Percentiles rank a stretch among this genome's conserved stretches.
Evolutionary conservation across 345 rosid species (phyloP).

Genomic region (Citrus medica): DNA sequence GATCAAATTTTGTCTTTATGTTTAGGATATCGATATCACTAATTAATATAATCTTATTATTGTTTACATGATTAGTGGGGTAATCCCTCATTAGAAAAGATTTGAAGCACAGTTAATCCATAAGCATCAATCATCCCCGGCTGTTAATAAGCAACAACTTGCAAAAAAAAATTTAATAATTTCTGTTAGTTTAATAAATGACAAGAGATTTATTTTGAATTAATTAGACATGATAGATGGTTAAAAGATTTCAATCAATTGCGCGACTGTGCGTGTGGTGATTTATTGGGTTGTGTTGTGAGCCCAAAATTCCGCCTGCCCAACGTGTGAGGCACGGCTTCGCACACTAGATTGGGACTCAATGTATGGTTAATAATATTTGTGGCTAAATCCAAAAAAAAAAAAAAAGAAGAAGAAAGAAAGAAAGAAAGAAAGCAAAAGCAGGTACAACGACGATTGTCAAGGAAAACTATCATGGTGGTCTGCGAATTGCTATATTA

Average conservation of each 20-base stretch:
- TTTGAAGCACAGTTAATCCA: neutral
- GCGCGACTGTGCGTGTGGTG: too few species aligned
- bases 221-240: too few species aligned
- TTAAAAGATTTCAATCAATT: too few species aligned
- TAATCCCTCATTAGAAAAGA: neutral
- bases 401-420: too few species aligned
- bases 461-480: neutral
- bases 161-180: too few species aligned
- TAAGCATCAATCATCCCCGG: neutral
- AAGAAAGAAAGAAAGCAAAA: too few species aligned
- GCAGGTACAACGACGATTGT: neutral
- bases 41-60: neutral
- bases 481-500: neutral
- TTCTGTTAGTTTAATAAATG: neutral
- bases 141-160: too few species aligned
- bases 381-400: neutral
- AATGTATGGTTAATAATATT: too few species aligned
- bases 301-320: too few species aligned
- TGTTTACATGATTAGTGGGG: neutral
- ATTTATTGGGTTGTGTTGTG: too few species aligned
- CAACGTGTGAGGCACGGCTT: too few species aligned
- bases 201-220: neutral
- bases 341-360: too few species aligned
- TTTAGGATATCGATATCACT: neutral
- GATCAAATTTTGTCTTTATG: constrained; percentile 22